Conservation (phyloP, 176 grass and related monocot genomes). For the Phragmites australis region DNA sequence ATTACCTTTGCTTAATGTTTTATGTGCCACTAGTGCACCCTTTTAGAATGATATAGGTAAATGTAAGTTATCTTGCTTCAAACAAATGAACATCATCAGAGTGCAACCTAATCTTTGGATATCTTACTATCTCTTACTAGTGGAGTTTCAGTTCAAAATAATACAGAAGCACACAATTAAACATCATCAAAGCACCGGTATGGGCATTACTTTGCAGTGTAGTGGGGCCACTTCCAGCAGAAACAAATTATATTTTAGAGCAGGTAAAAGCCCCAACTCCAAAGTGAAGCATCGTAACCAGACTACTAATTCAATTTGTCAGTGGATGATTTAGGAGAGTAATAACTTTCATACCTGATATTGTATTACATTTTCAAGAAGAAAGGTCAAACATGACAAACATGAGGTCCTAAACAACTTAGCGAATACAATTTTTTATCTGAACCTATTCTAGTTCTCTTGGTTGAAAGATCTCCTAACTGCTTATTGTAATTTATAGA, state of each 20-base stretch:
- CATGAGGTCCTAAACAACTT: background rate
- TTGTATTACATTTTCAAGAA: conserved; percentile 8
- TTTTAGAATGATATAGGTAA: conserved; percentile 2
- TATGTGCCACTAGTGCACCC: background rate
- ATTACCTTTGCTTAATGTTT: background rate
- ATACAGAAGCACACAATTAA: conserved; percentile 15
- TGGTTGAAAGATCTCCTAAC: conserved; percentile 20
- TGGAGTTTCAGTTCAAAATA: conserved; percentile 6
- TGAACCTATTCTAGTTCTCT: conserved; percentile 13
- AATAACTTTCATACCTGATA: background rate
- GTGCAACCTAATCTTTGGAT: background rate
- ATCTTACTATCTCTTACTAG: background rate
- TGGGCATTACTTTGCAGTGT: background rate
- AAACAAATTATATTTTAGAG: conserved; percentile 17
- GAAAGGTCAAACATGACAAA: conserved; percentile 15
- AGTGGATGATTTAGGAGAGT: background rate
- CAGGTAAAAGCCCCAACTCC: background rate
- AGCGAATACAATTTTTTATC: background rate
- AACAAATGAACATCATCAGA: conserved; percentile 8
- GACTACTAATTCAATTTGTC: background rate
- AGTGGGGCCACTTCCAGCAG: background rate
- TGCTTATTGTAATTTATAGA: background rate
- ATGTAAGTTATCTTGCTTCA: conserved; percentile 6
- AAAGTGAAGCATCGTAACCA: conserved; percentile 20
- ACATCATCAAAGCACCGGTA: background rate